Evolutionary conservation across 2,329 filamentous ascomycete genomes (phyloP), one percentile per base, ranked within the genome.

Genomic region (Colletotrichum lentis): DNA sequence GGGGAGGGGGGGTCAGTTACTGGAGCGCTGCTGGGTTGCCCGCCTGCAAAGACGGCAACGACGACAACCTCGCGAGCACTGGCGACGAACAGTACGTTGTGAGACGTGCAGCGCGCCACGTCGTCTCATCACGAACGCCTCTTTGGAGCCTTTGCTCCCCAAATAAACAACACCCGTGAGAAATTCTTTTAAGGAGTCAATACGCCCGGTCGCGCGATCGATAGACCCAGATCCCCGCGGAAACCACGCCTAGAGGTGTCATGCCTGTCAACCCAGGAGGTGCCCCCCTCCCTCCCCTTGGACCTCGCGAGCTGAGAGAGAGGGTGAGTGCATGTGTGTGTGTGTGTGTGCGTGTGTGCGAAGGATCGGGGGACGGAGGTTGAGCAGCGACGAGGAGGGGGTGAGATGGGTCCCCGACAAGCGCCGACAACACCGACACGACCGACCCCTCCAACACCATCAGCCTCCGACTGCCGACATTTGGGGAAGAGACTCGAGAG

Each of bases 91-190:
- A n/a, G n/a, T 63, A 54, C 47, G 55, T 27, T 27, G 27, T 56
- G 62, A 60, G 62, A 65, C 65, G 49, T n/a, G 62, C 62, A 68
- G 55, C 62, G 62, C 65, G 65, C 62, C 62, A 41, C 65, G 22
- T 16, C 55, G 62, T 68, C 65, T 68, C 65, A 68, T 68, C 65
- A 68, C 52, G 31, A 41, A 68, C 43, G 62, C 65, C 62, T 60
- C 65, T 27, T 27, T 27, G 27, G 27, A 27, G 27, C 1, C 27
- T 7, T 27, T 52, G n/a, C 11, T 49, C 16, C 43, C 8, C 64
- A 49, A 60, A 53, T 7, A 37, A 52, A 47, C 35, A 27, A n/a
- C 27, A 27, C 27, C 27, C 62, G 46, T 46, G 49, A 39, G 65
- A 20, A 56, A n/a, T n/a, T n/a, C n/a, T 47, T 35, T 27, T 56